A percentile compares a stretch with the other conserved stretches of the same genome.
phyloP scores from a whole-genome alignment of 148 eudicot genomes.

The Agrostemma githago region DNA sequence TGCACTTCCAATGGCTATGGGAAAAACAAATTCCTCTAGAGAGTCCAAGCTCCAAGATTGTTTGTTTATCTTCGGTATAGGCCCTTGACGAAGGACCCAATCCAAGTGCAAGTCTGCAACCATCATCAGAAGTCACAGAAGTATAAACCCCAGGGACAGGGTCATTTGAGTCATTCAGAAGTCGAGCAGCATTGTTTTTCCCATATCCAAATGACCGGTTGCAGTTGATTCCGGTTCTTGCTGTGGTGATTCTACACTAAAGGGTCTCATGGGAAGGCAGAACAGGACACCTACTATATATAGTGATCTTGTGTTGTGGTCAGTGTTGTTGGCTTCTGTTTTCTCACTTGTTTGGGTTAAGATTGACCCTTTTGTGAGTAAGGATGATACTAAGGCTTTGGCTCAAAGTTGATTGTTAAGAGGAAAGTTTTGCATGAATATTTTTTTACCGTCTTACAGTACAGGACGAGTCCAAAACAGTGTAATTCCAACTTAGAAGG shows the following conservation, averaged over 20 bases:
- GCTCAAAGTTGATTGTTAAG: constrained; percentile 69
- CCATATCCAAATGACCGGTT: too few species aligned
- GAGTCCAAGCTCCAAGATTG: constrained; percentile 59
- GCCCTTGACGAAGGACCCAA: constrained; percentile 70
- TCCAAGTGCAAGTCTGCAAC: constrained; percentile 84
- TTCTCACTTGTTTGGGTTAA: constrained; percentile 98
- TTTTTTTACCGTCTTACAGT: too few species aligned
- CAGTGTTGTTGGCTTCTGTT: constrained; percentile 91
- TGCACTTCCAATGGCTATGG: too few species aligned
- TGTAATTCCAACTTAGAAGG: too few species aligned
- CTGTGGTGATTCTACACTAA: constrained; percentile 95
- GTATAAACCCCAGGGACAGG: constrained; percentile 21
- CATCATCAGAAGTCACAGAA: constrained; percentile 50
- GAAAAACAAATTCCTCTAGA: too few species aligned
- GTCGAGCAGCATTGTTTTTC: constrained; percentile 24
- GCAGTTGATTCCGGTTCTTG: too few species aligned
- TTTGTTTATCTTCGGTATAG: constrained; percentile 36
- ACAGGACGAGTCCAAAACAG: too few species aligned
- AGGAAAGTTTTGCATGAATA: too few species aligned
- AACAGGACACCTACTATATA: constrained; percentile 93
- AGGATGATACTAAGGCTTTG: constrained; percentile 32
- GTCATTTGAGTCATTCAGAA: constrained; percentile 25
- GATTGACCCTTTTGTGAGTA: constrained; percentile 80
- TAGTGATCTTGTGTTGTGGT: constrained; percentile 91
- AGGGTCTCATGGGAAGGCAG: constrained; percentile 97